Evolutionary conservation across 768 basidiomycete species (phyloP).

Genomic region (Tylopilus balloui): DNA sequence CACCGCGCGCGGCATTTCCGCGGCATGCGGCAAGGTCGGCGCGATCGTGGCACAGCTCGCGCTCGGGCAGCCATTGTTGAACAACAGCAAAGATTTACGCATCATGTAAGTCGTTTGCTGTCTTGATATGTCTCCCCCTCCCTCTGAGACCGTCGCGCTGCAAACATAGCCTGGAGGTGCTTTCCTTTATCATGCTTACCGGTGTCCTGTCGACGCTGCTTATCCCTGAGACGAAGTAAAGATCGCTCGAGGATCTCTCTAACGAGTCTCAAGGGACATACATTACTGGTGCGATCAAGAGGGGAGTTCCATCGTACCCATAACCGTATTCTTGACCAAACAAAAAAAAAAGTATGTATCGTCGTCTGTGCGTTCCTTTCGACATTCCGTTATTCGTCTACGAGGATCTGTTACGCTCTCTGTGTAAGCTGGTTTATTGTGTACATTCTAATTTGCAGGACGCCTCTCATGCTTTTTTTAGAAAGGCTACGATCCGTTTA

Average conservation of each 20-base stretch:
- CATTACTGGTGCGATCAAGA: slow-evolving; percentile 28
- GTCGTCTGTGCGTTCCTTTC: not conserved
- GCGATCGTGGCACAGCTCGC: slow-evolving; percentile 78
- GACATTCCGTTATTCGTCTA: not conserved
- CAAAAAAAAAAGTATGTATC: not conserved
- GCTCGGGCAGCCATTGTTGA: slow-evolving; percentile 57
- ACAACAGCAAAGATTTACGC: slow-evolving; percentile 50
- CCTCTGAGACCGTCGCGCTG: slow-evolving; percentile 1
- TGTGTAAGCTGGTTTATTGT: not conserved
- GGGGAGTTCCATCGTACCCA: slow-evolving; percentile 18
- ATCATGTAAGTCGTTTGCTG: slow-evolving; percentile 51
- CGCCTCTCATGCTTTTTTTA: not conserved
- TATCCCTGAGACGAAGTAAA: slow-evolving; percentile 73
- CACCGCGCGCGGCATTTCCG: slow-evolving; percentile 71
- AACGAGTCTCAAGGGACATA: slow-evolving; percentile 66
- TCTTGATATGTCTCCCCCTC: not conserved
- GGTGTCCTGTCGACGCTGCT: slow-evolving; percentile 78
- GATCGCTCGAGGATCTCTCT: slow-evolving; percentile 64
- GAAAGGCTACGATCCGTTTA: not conserved
- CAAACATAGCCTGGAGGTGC: slow-evolving; percentile 56
- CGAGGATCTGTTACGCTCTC: not conserved
- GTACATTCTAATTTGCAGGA: not conserved
- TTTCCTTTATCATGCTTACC: slow-evolving; percentile 81
- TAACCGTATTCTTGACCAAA: not conserved
- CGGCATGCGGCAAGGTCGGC: slow-evolving; percentile 68